phyloP scores from a whole-genome alignment of 805 yeast species.

The Saccharomycopsis sp. region DNA sequence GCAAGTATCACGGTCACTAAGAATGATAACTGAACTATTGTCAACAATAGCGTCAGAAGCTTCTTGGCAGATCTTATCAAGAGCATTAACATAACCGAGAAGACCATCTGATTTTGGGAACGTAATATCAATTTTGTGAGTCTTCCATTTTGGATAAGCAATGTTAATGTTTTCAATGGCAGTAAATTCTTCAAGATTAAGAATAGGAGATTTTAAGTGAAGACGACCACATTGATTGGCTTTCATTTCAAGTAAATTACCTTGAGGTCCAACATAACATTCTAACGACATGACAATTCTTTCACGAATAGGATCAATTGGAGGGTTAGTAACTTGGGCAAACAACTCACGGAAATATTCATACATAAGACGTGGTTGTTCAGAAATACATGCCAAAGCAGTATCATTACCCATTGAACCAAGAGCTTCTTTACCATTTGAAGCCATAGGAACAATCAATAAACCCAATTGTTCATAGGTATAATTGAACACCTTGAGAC shows the following conservation, averaged over 20 bases:
- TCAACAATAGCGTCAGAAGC: constrained; percentile 79
- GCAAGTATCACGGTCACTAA: constrained; percentile 59
- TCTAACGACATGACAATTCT: constrained; percentile 94
- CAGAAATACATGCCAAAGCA: constrained; percentile 88
- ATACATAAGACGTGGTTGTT: constrained; percentile 81
- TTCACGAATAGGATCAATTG: constrained; percentile 97
- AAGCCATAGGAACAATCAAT: constrained; percentile 87
- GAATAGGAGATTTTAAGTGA: constrained; percentile 71
- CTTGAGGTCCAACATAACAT: constrained; percentile 98
- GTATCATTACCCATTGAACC: constrained; percentile 99
- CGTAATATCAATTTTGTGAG: constrained; percentile 77
- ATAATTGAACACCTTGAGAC: constrained; percentile 81
- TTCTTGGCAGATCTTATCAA: constrained; percentile 78
- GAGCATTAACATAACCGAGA: constrained; percentile 72
- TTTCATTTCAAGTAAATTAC: constrained; percentile 86
- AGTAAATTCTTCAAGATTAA: constrained; percentile 59
- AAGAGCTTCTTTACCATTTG: constrained; percentile 82
- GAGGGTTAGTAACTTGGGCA: constrained; percentile 98
- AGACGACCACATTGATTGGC: constrained; percentile 87
- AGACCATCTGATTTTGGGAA: constrained; percentile 76
- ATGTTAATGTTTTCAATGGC: constrained; percentile 65
- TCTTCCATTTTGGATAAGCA: constrained; percentile 82
- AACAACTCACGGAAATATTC: constrained; percentile 94
- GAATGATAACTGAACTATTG: constrained; percentile 61
- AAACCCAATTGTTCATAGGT: constrained; percentile 86